A percentile compares a stretch with the other conserved stretches of the same genome.
Conservation (phyloP, 2,329 filamentous ascomycete genomes). For the Xylogone sp. region DNA sequence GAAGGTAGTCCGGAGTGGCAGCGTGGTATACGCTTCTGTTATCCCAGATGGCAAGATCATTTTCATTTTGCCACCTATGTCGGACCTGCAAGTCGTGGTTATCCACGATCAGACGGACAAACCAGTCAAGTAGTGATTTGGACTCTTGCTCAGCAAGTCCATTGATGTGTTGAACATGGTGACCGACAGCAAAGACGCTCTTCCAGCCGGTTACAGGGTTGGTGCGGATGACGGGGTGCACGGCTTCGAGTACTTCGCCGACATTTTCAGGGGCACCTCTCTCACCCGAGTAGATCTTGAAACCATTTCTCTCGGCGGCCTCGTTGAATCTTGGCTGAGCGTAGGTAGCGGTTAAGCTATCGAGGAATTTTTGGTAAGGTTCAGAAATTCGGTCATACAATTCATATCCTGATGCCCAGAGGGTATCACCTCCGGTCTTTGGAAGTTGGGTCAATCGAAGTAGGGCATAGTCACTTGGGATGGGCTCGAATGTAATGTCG, state of each 20-base stretch:
- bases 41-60: slow-evolving; percentile 51
- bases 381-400: slow-evolving; percentile 60
- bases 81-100: slow-evolving; percentile 54
- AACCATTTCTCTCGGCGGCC: slow-evolving; percentile 40
- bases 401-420: slow-evolving; percentile 67
- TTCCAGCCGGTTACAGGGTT: slow-evolving; percentile 59
- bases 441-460: slow-evolving; percentile 24
- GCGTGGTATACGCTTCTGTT: slow-evolving; percentile 52
- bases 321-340: slow-evolving; percentile 47
- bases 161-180: slow-evolving; percentile 48
- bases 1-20: slow-evolving; percentile 48
- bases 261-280: slow-evolving; percentile 49
- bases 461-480: slow-evolving; percentile 60
- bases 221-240: slow-evolving; percentile 52
- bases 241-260: slow-evolving; percentile 42
- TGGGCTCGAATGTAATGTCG: slow-evolving; percentile 62
- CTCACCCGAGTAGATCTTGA: slow-evolving; percentile 40
- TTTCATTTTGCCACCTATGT: slow-evolving; percentile 30
- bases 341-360: slow-evolving; percentile 52
- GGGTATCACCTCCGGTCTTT: slow-evolving; percentile 42
- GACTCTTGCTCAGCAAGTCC: slow-evolving; percentile 45
- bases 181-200: slow-evolving; percentile 47
- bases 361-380: slow-evolving; percentile 54
- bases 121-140: slow-evolving; percentile 46
- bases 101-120: slow-evolving; percentile 45